Base-by-base conservation (phyloP, 306 rosid species). In the Oxytropis ochrocephala region DNA sequence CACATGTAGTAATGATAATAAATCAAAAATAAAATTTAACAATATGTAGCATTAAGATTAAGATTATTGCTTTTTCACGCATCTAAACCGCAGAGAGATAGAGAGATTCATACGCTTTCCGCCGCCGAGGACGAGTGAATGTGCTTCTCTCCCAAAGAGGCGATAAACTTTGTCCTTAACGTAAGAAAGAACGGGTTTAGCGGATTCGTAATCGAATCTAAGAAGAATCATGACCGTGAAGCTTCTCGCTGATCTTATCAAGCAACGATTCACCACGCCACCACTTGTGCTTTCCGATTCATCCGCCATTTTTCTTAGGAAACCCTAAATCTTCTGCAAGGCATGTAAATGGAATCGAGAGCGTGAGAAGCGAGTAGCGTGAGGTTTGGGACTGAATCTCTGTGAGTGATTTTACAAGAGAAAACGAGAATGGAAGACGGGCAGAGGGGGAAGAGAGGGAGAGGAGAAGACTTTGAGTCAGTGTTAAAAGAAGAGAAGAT, bases 91-190 rank as follows among this genome's bases (percentile, higher is more conserved):
- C 8, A 72, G 4, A 67, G 35, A 67, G 21, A 57, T 41, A 29
- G 27, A 75, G 29, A 14, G 24, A 59, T 47, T 12, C 82, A 16
- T 89, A 91, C 97, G 75, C 75, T 89, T 91, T 81, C 97, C 98
- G 3, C 97, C 98, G 53, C 97, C 96, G 21, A 94, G 66, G 63
- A 90, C 84, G 86, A 76, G 67, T 90, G 96, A 32, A 88, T 87
- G 0, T 96, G 96, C 47, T 19, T 91, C 96, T 53, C 96, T 69
- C 3, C 97, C 97, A 51, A 94, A 90, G 29, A 94, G 82, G 17
- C 97, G 88, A 81, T 46, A 88, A 18, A 86, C 72, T 78, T 90
- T 84, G n/a, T 79, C 67, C 88, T 87, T 84, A 5, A 67, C 32
- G 0, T 88, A 38, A 0, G 82, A 75, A 5, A 82, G n/a, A 0